Evolutionary conservation across 2,329 filamentous ascomycete genomes (phyloP), one percentile per base, ranked within the genome.

Genomic region (Gnomoniopsis smithogilvyi): DNA sequence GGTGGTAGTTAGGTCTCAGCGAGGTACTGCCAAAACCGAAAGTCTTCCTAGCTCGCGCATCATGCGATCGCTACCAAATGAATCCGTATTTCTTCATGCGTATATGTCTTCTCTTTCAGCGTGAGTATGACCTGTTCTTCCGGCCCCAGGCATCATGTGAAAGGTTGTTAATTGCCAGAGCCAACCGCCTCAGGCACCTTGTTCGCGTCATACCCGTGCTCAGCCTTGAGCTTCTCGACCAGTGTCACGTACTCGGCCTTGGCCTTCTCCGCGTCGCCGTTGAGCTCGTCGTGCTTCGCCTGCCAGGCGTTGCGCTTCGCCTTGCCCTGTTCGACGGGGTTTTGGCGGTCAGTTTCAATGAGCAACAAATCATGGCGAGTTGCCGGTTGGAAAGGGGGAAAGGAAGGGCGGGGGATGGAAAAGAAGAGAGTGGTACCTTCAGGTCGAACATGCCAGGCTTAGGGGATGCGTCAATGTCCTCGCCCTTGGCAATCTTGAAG

Each of bases 261-360:
- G 21, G 92, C 92, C 64, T 86, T 74, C 64, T 88, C 81, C 62
- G 38, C 54, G 45, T 56, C 48, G 54, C 54, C 54, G 54, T 50
- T 41, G 46, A 56, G 54, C 61, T 86, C 81, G 62, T 92, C 83
- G 68, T 85, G 83, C 63, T 86, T 69, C 70, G 86, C 82, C 76
- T 91, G 78, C 92, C 92, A 96, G 56, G 88, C 85, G 68, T 80
- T 82, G 78, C 87, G 84, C 83, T 96, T 96, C 68, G 85, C 85
- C 79, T 95, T 96, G 76, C 80, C 86, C 90, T 92, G 67, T 65
- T 54, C 22, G 43, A 24, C 17, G 6, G 10, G 43, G 38, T 24
- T 49, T 3, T 22, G 8, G 51, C 1, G 17, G 51, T 59, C 47
- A 61, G 51, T 51, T 54, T 59, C 22, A 24, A 48, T 8, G 8